A percentile compares a stretch with the other conserved stretches of the same genome.
phyloP scores from a whole-genome alignment of 495 filamentous ascomycete genomes.

The Aspergillus affinis region DNA sequence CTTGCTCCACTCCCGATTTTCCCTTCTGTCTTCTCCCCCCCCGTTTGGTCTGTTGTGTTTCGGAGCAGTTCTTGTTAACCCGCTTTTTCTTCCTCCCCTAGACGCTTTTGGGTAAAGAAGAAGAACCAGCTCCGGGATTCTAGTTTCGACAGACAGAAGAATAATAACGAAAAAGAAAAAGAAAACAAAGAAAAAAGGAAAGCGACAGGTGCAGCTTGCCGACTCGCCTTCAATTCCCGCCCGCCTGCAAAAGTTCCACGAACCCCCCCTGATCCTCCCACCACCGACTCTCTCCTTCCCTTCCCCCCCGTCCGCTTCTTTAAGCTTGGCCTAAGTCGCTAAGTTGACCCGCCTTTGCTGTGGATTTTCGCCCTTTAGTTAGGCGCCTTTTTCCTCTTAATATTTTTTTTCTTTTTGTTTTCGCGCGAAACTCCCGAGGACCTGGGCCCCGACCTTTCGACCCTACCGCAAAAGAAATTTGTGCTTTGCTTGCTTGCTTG shows the following conservation, averaged over 20 bases:
- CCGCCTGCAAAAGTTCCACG: no score
- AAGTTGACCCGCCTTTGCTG: slow-evolving; percentile 32
- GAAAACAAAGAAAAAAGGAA: background rate
- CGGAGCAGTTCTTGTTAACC: background rate
- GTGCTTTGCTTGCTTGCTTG: slow-evolving; percentile 20
- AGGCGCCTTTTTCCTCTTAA: slow-evolving; percentile 17
- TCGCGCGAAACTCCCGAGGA: slow-evolving; percentile 31
- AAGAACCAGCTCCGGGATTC: background rate
- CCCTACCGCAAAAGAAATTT: slow-evolving; percentile 31
- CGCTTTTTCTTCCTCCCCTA: slow-evolving; percentile 5
- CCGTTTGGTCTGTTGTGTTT: slow-evolving; percentile 3
- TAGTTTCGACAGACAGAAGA: background rate
- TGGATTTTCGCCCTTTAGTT: slow-evolving; percentile 28
- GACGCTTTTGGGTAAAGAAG: slow-evolving; percentile 5
- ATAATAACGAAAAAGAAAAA: slow-evolving; percentile 1
- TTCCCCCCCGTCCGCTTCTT: slow-evolving; percentile 24
- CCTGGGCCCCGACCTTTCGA: slow-evolving; percentile 29
- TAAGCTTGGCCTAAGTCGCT: slow-evolving; percentile 31
- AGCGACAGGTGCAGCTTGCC: background rate
- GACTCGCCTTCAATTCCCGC: no score
- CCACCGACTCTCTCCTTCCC: background rate
- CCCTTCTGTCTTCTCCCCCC: slow-evolving; percentile 9
- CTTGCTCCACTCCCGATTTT: slow-evolving; percentile 16
- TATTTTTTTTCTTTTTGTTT: slow-evolving; percentile 2
- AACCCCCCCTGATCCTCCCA: slow-evolving; percentile 25